phyloP scores from a whole-genome alignment of 208 protist genomes.

The Acanthamoeba royreba region DNA sequence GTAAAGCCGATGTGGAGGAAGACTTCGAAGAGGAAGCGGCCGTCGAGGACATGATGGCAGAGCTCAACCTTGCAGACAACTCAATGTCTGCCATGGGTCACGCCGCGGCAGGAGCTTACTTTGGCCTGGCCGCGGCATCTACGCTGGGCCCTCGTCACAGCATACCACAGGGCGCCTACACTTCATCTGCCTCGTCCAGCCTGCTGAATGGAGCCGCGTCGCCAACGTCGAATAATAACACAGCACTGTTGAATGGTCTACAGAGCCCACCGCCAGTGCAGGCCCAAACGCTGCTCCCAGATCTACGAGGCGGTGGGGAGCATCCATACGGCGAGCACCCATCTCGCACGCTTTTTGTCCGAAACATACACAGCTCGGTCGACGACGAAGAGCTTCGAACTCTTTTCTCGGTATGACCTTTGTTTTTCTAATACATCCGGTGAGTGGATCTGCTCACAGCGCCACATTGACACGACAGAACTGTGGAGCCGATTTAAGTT shows the following conservation, averaged over 20 bases:
- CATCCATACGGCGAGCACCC: constrained; percentile 49
- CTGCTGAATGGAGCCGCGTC: too few relatives aligned
- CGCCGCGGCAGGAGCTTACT: too few relatives aligned
- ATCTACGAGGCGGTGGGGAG: neutral
- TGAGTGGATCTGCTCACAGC: too few relatives aligned
- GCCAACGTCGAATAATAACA: neutral
- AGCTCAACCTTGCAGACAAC: too few relatives aligned
- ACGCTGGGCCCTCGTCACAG: too few relatives aligned
- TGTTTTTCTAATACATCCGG: neutral
- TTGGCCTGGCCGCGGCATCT: too few relatives aligned
- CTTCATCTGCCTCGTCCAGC: too few relatives aligned
- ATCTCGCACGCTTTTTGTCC: constrained; percentile 48
- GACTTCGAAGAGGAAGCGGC: neutral
- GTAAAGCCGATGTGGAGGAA: neutral
- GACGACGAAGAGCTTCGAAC: neutral
- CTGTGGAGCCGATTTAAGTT: neutral
- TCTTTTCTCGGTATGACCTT: neutral
- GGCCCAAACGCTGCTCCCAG: neutral
- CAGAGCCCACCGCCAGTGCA: neutral
- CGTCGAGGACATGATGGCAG: too few relatives aligned
- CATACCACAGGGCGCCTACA: too few relatives aligned
- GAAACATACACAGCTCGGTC: constrained; percentile 38
- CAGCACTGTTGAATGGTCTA: neutral
- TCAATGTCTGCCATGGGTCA: too few relatives aligned
- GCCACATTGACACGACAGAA: neutral